phyloP scores from a whole-genome alignment of 345 rosid genomes.

The Populus ilicifolia region DNA sequence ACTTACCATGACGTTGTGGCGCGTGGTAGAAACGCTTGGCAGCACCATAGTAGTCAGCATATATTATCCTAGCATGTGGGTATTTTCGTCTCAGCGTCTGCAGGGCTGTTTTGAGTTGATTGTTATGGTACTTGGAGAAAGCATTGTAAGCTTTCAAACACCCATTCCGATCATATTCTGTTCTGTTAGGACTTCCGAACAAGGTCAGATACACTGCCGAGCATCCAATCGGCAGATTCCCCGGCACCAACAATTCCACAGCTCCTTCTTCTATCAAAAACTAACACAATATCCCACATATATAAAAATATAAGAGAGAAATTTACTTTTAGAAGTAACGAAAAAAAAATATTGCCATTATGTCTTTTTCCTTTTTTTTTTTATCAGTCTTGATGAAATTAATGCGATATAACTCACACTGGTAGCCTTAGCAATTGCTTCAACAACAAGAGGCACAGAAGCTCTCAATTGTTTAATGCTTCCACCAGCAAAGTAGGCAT shows the following conservation, averaged over 20 bases:
- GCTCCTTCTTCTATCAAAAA: conserved; percentile 67
- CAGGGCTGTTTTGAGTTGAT: conserved; percentile 39
- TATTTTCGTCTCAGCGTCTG: conserved; percentile 34
- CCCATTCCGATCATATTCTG: conserved; percentile 46
- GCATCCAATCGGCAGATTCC: conserved; percentile 68
- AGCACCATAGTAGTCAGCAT: conserved; percentile 18
- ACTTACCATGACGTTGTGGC: conserved; percentile 46
- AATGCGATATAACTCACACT: conserved; percentile 24
- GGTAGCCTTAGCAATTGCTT: conserved; percentile 37
- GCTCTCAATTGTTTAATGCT: conserved; percentile 30
- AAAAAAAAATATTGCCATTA: too few relatives aligned
- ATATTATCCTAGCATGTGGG: conserved; percentile 39
- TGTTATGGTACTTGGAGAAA: conserved; percentile 50
- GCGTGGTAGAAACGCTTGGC: conserved; percentile 15
- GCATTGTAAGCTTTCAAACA: conserved; percentile 46
- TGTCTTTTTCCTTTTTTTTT: too few relatives aligned
- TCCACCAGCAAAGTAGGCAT: conserved; percentile 41
- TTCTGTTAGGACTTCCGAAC: conserved; percentile 28
- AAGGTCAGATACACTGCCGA: conserved; percentile 50
- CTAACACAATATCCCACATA: conserved; percentile 17
- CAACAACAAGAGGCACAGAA: conserved; percentile 47
- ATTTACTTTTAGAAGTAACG: too few relatives aligned
- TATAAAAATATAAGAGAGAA: too few relatives aligned
- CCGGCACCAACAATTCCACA: conserved; percentile 55
- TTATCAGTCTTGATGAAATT: not conserved